Base-by-base conservation (phyloP, 768 basidiomycete species). In the Boletus rubescentipes region DNA sequence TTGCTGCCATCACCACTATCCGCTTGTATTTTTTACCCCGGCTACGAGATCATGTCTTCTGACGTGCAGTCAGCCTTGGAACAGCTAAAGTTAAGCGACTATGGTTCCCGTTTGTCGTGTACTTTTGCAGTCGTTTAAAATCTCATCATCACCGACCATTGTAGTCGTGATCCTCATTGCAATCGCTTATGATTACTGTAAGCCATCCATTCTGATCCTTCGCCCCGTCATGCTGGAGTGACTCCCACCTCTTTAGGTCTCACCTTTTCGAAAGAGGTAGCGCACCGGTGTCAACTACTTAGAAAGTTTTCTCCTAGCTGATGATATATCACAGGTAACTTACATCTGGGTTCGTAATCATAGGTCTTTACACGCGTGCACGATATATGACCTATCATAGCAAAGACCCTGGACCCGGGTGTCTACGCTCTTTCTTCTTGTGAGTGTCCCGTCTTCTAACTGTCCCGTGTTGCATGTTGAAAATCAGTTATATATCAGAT, bases 341-440 rank as follows among this genome's bases (percentile, higher is more conserved):
- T 46, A 46, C 36, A 39, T 53, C 14, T 53, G 51, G 51, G 51
- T 53, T 2, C 14, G 51, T 53, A 40, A 34, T 32, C 18, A 14
- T n/a, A 11, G 10, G 20, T 34, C 21, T 20, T 38, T 38, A 29
- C 18, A 15, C 37, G 29, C 4, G 15, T 15, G 10, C 29, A 31
- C 6, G 7, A 39, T 9, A 31, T n/a, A 18, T 9, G 38, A 15
- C 12, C 2, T 21, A 21, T 31, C 29, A 9, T 30, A 53, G 52
- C 12, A 26, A 32, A 34, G 15, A 30, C 46, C 26, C 12, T 53
- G 52, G 52, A 47, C 38, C 6, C 29, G 39, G 52, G 52, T 47
- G 9, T 53, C 52, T 9, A 47, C 39, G 4, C 6, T 53, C 9
- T 53, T 41, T 53, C n/a, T 53, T 15, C n/a, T 53, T 15, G 52